Conservation (phyloP, 2,329 filamentous ascomycete species). For the Tetracladium maxilliforme region DNA sequence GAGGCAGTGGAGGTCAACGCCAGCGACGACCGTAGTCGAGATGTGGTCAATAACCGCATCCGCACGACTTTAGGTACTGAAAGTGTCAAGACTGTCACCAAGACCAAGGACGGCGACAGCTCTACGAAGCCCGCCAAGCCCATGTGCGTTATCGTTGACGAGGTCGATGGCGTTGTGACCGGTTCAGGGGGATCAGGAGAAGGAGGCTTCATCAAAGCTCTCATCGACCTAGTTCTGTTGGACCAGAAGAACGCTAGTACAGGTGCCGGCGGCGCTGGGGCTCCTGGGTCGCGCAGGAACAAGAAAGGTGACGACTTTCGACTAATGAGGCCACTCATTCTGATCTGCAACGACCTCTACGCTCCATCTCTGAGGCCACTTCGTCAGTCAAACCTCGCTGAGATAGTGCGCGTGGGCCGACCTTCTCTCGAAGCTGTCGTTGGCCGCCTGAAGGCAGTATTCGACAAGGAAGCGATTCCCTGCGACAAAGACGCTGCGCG, state of each 20-base stretch:
- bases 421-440: constrained; percentile 79
- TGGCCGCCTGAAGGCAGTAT: constrained; percentile 64
- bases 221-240: constrained; percentile 76
- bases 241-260: constrained; percentile 64
- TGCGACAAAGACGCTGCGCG: constrained; percentile 84
- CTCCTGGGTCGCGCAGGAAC: constrained; percentile 34
- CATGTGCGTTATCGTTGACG: constrained; percentile 87
- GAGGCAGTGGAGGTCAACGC: constrained; percentile 97
- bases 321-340: constrained; percentile 72
- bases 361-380: constrained; percentile 77
- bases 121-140: constrained; percentile 64
- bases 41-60: constrained; percentile 84
- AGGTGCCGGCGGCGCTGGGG: constrained; percentile 13
- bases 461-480: constrained; percentile 75
- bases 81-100: constrained; percentile 64
- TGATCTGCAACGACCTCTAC: constrained; percentile 97
- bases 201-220: constrained; percentile 85
- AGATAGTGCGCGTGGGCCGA: constrained; percentile 84
- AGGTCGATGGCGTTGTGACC: constrained; percentile 86
- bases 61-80: constrained; percentile 87
- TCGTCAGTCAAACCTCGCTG: constrained; percentile 70
- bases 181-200: constrained; percentile 68
- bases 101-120: constrained; percentile 32
- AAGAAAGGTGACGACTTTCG: constrained; percentile 79
- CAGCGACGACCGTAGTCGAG: constrained; percentile 80